Evolutionary conservation across 1,139 yeast species (phyloP).

Genomic region (Blastobotrys serpentis): DNA sequence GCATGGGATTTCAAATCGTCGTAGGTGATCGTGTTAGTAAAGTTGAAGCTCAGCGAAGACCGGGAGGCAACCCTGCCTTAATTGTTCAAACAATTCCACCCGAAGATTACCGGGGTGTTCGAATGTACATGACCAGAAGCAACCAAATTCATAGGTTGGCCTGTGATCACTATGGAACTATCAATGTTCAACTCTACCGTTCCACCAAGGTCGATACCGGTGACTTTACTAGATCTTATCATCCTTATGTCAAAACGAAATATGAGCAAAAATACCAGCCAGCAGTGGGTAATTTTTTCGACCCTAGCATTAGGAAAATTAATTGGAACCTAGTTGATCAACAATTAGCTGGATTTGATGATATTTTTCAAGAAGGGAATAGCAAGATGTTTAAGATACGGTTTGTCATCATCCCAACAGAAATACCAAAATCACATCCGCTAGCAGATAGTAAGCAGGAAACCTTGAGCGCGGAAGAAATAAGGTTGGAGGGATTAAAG

Average conservation of each 20-base stretch:
- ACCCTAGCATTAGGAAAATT: constrained; percentile 52
- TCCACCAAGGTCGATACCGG: constrained; percentile 34
- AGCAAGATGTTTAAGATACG: constrained; percentile 63
- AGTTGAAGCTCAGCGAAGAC: constrained; percentile 60
- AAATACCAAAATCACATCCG: constrained; percentile 48
- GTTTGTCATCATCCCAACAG: constrained; percentile 76
- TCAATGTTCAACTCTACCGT: constrained; percentile 73
- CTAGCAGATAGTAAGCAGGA: constrained; percentile 7
- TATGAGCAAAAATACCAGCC: constrained; percentile 68
- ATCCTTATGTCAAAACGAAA: constrained; percentile 69
- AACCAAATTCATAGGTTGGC: constrained; percentile 82
- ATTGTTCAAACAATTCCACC: constrained; percentile 43
- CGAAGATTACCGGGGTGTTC: constrained; percentile 50
- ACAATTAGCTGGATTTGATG: constrained; percentile 84
- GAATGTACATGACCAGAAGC: constrained; percentile 72
- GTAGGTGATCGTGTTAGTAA: constrained; percentile 63
- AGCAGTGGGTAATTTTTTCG: constrained; percentile 56
- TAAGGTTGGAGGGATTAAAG: constrained; percentile 81
- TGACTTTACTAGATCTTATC: constrained; percentile 37
- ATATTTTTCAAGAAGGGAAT: constrained; percentile 49
- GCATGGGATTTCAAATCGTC: constrained; percentile 89
- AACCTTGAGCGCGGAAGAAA: constrained; percentile 59
- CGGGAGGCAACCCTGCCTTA: constrained; percentile 53
- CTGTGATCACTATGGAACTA: constrained; percentile 64
- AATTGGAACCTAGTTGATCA: constrained; percentile 96